Evolutionary conservation across 306 rosid genomes (phyloP), one percentile per base, ranked within the genome.

Genomic region (Quillaja saponaria): DNA sequence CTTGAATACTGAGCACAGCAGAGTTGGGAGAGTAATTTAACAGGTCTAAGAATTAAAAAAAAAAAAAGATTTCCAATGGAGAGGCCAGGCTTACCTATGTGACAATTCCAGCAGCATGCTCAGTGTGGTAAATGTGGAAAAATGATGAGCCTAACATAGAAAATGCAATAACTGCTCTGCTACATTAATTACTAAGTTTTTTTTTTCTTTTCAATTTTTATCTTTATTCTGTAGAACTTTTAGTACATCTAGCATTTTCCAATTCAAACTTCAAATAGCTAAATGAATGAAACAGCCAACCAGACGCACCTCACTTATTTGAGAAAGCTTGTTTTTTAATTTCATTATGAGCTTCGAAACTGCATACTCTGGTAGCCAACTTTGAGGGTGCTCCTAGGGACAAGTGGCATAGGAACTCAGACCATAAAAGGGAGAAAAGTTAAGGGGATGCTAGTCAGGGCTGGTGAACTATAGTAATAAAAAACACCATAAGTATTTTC

Each of bases 301-400:
- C 62, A 50, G 55, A 77, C 82, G 25, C 49, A 90, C 99, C 97
- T 90, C 99, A 39, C 99, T 94, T 74, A 94, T 90, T 73, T 81
- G 96, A 28, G 80, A 85, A 68, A 94, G 99, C 90, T 81, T 94
- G 95, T 81, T 94, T 81, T 81, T 94, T 15, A 96, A 89, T 71
- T 83, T 89, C 49, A 88, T 87, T 59, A 81, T 73, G 64, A 94
- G 99, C 85, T 94, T 90, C 9, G 95, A 84, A 75, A 83, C 87
- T 40, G 99, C 99, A 55, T 79, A 78, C 37, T 87, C 96, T 2
- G 99, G 99, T 83, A 94, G 51, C 81, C 95, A 58, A 94, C 97
- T 85, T 94, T 97, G 45, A 94, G 90, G 63, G 84, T 94, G 61
- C 99, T 94, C 75, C 96, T 78, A 38, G 99, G 90, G 64, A 94